phyloP scores from a whole-genome alignment of 805 yeast species.

The Wickerhamiella shivajii region DNA sequence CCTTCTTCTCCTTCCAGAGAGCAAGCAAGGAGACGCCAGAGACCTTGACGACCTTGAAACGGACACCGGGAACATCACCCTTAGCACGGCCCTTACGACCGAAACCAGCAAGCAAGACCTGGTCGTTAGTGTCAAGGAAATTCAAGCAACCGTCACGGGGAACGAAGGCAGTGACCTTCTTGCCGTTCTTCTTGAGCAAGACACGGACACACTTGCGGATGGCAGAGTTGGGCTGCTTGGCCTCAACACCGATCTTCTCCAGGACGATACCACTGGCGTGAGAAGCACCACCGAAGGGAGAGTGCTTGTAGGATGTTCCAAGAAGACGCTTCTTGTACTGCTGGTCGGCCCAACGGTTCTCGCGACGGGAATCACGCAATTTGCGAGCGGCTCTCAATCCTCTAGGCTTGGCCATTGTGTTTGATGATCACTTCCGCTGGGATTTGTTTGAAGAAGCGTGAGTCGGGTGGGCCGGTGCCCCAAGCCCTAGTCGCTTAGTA shows the following conservation, averaged over 20 bases:
- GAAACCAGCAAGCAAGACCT: constrained; percentile 99
- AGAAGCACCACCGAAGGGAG: constrained; percentile 99
- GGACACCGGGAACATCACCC: constrained; percentile 99
- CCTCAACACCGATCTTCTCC: constrained; percentile 99
- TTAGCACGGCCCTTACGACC: constrained; percentile 99
- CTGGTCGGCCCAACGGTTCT: constrained; percentile 99
- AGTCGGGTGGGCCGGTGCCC: constrained; percentile 1
- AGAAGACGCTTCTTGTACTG: constrained; percentile 96
- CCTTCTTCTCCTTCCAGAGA: constrained; percentile 99
- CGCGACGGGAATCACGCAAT: constrained; percentile 99
- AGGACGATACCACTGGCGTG: constrained; percentile 99
- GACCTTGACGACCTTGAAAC: constrained; percentile 99
- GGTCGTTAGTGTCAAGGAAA: constrained; percentile 99
- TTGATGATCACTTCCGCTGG: constrained; percentile 9
- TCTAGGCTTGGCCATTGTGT: constrained; percentile 98
- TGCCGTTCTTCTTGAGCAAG: constrained; percentile 99
- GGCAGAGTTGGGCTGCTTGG: constrained; percentile 99
- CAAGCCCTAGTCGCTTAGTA: constrained; percentile 5
- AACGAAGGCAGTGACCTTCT: constrained; percentile 99
- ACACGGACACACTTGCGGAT: constrained; percentile 99
- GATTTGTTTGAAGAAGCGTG: not conserved
- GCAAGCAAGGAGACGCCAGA: constrained; percentile 99
- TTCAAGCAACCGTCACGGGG: constrained; percentile 99
- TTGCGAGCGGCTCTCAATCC: constrained; percentile 99
- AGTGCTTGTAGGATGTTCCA: constrained; percentile 99